These are phyloP conservation scores for Arabis hirsuta DNA, from an alignment of 345 rosid species.

Conservation along the genomic window DNA sequence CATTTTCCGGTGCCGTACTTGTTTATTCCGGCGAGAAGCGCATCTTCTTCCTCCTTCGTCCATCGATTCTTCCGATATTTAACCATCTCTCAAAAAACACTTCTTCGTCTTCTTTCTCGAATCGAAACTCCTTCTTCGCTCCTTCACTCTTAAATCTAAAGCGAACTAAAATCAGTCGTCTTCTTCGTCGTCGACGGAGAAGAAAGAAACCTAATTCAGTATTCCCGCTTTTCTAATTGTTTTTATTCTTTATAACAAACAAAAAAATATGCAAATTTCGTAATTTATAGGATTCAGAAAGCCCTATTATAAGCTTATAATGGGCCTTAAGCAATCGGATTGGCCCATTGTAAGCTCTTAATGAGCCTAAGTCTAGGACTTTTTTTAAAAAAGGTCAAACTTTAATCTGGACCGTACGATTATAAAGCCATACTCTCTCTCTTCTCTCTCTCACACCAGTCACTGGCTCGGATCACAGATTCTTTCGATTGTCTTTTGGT, in stretches of 20 bases:
- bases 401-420: conserved; percentile 21
- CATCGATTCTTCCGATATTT: conserved; percentile 76
- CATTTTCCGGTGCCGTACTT: conserved; percentile 83
- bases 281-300: too few species aligned
- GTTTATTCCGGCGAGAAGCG: conserved; percentile 66
- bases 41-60: conserved; percentile 81
- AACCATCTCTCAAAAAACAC: conserved; percentile 30
- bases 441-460: neutral
- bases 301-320: too few species aligned
- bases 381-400: neutral
- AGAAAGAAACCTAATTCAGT: neutral
- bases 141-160: too few species aligned
- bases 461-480: conserved; percentile 35
- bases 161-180: neutral
- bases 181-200: neutral
- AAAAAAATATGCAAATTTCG: too few species aligned
- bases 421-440: neutral
- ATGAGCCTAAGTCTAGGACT: conserved; percentile 10
- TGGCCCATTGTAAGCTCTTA: neutral
- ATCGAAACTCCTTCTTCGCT: neutral
- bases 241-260: neutral
- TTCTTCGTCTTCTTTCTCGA: conserved; percentile 11
- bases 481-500: conserved; percentile 26
- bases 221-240: conserved; percentile 10
- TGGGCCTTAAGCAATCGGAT: too few species aligned